Evolutionary conservation across 2,329 filamentous ascomycete genomes (phyloP).

Genomic region (Keithomyces neogunnii): DNA sequence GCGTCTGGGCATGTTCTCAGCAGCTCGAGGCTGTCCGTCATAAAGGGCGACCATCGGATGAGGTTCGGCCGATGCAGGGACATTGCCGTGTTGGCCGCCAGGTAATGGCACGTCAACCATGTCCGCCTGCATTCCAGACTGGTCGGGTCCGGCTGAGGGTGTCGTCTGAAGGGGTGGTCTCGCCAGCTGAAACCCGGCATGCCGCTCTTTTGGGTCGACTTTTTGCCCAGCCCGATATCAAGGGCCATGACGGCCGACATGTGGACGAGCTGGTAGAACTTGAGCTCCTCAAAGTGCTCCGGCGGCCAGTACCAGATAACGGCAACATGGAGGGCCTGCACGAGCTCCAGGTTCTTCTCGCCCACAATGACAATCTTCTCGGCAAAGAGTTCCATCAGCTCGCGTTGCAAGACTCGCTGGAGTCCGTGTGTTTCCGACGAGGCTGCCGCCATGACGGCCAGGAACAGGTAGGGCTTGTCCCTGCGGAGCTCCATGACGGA

Average conservation of each 20-base stretch:
- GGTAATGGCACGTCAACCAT: conserved; percentile 52
- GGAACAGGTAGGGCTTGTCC: conserved; percentile 57
- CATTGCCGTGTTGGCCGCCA: conserved; percentile 52
- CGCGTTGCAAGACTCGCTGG: conserved; percentile 55
- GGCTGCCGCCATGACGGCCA: conserved; percentile 61
- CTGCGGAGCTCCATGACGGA: conserved; percentile 48
- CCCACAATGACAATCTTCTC: conserved; percentile 67
- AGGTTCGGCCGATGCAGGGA: conserved; percentile 52
- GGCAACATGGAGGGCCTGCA: conserved; percentile 68
- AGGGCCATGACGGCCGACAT: conserved; percentile 74
- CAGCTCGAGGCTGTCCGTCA: conserved; percentile 50
- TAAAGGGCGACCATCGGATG: conserved; percentile 51
- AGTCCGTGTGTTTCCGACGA: conserved; percentile 46
- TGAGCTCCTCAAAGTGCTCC: conserved; percentile 74
- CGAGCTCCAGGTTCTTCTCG: conserved; percentile 73
- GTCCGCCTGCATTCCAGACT: conserved; percentile 47
- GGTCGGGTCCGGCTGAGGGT: conserved; percentile 39
- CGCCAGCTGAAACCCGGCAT: conserved; percentile 24
- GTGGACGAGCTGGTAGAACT: conserved; percentile 83
- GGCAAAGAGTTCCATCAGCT: conserved; percentile 65
- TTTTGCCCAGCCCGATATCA: conserved; percentile 65
- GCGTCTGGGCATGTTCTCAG: conserved; percentile 46
- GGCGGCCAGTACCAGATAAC: conserved; percentile 84
- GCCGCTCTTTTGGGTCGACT: conserved; percentile 12
- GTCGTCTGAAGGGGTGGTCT: conserved; percentile 32